Evolutionary conservation across 1,284 basidiomycete species (phyloP).

Genomic region (Pyrrhoderma noxium): DNA sequence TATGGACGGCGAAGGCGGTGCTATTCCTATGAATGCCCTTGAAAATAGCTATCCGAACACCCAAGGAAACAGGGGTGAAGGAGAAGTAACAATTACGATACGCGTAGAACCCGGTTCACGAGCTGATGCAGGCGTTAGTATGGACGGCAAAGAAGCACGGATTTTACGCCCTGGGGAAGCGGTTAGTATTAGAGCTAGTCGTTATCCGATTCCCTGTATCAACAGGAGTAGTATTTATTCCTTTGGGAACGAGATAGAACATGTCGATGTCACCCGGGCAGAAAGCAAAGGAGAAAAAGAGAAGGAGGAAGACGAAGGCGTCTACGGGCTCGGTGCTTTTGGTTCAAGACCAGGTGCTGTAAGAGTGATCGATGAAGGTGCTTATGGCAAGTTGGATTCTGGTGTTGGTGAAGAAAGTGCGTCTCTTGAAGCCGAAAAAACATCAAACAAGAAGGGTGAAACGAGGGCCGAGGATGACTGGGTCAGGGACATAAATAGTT

Average conservation of each 20-base stretch:
- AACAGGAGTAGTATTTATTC: conserved; percentile 64
- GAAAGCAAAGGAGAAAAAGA: conserved; percentile 32
- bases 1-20: no score
- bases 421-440: no score
- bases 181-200: conserved; percentile 79
- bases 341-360: conserved; percentile 16
- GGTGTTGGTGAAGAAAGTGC: conserved; percentile 39
- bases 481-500: conserved; percentile 93
- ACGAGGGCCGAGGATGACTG: conserved; percentile 76
- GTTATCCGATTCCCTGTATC: conserved; percentile 89
- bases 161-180: conserved; percentile 78
- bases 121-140: conserved; percentile 82
- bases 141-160: conserved; percentile 85
- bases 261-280: conserved; percentile 21
- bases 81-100: no score
- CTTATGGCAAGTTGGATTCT: neutral
- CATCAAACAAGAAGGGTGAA: no score
- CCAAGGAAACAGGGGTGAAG: no score
- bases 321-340: conserved; percentile 5
- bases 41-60: no score
- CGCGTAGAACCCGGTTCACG: conserved; percentile 44
- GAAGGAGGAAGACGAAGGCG: conserved; percentile 20
- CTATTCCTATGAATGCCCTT: no score
- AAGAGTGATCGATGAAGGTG: conserved; percentile 24
- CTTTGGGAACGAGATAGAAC: no score